These are phyloP conservation scores for Tricholoma saponaceum DNA, from an alignment of 768 basidiomycete genomes.

Conservation along the genomic window DNA sequence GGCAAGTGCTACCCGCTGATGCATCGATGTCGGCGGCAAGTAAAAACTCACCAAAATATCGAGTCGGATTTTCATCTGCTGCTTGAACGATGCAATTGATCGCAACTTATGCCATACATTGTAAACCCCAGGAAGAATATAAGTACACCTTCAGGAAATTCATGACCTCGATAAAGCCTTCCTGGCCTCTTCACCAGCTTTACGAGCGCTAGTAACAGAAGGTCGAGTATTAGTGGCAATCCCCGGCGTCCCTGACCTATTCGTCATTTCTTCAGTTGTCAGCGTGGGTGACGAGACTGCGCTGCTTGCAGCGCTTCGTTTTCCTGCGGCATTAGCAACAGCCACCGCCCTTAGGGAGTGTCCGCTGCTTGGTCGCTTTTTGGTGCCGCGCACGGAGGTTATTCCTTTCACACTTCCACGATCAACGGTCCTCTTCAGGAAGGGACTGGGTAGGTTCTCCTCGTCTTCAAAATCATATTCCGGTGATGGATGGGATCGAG, in stretches of 20 bases:
- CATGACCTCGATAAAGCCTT: constrained; percentile 30
- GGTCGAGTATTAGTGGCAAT: constrained; percentile 26
- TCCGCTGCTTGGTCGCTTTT: constrained; percentile 48
- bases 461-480: constrained; percentile 73
- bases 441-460: constrained; percentile 84
- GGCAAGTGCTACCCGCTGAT: too few species aligned
- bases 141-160: neutral
- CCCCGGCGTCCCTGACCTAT: neutral
- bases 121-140: neutral
- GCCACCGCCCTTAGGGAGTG: constrained; percentile 58
- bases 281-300: neutral
- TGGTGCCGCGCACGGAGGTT: constrained; percentile 11
- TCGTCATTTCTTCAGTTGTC: neutral
- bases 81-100: neutral
- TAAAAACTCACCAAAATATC: too few species aligned
- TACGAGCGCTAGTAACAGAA: constrained; percentile 41
- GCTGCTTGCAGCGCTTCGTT: constrained; percentile 17
- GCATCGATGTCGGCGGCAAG: too few species aligned
- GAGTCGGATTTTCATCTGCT: too few species aligned
- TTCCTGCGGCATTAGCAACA: constrained; percentile 45
- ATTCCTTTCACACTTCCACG: constrained; percentile 15
- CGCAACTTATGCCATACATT: neutral
- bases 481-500: constrained; percentile 30
- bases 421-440: constrained; percentile 49
- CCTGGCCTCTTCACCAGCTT: constrained; percentile 48